Evolutionary conservation across 257 asterid genomes (phyloP).

Genomic region (Petrea volubilis): DNA sequence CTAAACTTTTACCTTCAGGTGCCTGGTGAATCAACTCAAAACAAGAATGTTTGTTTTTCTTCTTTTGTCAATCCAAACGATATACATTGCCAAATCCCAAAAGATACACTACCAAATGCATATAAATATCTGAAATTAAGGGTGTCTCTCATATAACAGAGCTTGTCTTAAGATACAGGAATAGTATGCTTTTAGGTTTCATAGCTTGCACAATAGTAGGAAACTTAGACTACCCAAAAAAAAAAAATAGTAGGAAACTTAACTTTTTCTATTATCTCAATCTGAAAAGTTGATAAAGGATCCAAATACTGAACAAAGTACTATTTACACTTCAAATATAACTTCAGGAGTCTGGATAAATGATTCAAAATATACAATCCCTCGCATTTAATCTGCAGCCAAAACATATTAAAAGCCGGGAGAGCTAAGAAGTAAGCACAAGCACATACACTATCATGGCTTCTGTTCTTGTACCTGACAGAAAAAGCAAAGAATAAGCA

Average conservation of each 20-base stretch:
- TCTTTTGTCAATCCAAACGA: neutral
- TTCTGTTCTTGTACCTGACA: neutral
- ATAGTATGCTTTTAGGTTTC: neutral
- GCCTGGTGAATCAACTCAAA: neutral
- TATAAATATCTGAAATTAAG: neutral
- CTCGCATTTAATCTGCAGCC: neutral
- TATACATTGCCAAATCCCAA: neutral
- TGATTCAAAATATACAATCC: neutral
- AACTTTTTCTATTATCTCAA: neutral
- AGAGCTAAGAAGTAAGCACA: neutral
- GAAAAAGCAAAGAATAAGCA: neutral
- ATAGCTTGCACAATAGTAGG: too few species aligned
- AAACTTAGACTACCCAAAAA: too few species aligned
- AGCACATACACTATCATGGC: neutral
- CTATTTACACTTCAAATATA: neutral
- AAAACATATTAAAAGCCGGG: neutral
- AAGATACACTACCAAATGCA: neutral
- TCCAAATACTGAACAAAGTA: neutral
- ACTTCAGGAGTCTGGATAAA: constrained; percentile 1
- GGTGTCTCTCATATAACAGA: neutral
- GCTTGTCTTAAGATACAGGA: neutral
- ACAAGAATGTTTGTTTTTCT: neutral
- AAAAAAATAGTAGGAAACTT: too few species aligned
- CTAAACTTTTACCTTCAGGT: neutral
- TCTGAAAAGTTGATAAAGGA: neutral